Evolutionary conservation across 2,329 filamentous ascomycete species (phyloP), one percentile per base, ranked within the genome.

Genomic region (Cercospora sp.): DNA sequence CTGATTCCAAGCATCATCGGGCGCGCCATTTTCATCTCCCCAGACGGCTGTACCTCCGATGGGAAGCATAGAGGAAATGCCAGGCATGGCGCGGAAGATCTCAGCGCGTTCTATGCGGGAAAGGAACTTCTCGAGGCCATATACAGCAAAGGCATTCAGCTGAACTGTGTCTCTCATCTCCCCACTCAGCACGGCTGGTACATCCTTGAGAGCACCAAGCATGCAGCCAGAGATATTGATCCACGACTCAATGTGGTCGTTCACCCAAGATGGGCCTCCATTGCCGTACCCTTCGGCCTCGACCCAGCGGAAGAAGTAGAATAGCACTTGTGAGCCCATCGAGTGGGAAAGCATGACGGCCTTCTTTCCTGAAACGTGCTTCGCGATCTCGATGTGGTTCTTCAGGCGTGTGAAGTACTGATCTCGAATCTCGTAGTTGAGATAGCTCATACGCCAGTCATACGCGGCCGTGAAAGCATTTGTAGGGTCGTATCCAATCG

Each of bases 141-240:
- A 98, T 1, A 99, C 94, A 8, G 95, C 95, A 78, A 98, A 96
- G 2, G 94, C 88, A 75, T 98, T 98, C 23, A 99, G 87, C 79
- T 98, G 95, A 0, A 94, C 95, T 0, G 95, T 99, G 76, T 99
- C 95, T 72, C 94, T 93, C 95, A 99, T 99, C 80, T 99, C 95
- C 31, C 95, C 95, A 0, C 94, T 97, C 1, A 99, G 84, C 0
- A 98, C 87, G 0, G 95, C 94, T 0, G 95, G 92, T 39, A 98
- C 82, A 67, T 91, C 94, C 81, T 99, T 99, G 67, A 93, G 85
- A 1, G 95, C 93, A 13, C 95, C 95, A 5, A 99, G 89, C 94
- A 99, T 97, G 80, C 94, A 99, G 5, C 95, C 95, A 72, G 91
- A 95, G 75, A 99, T 93, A 78, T 99, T 99, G 83, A 99, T 96